Conservation (phyloP, 2,329 filamentous ascomycete species). For the Tolypocladium guangdongense region DNA sequence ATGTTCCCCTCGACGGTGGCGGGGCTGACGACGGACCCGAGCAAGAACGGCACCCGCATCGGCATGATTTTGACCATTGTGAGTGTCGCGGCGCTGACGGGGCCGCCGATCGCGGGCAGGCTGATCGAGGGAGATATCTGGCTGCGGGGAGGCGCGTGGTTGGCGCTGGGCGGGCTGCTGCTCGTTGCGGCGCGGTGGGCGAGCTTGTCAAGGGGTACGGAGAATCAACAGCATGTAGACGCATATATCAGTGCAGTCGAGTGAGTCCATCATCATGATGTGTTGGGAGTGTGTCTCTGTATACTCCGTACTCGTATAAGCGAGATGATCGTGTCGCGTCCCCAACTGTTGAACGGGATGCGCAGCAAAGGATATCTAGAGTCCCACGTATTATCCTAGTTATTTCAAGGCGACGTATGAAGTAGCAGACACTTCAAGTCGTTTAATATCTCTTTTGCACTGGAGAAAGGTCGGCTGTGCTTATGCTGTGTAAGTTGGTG, state of each 20-base stretch:
- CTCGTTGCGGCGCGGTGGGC: constrained; percentile 28
- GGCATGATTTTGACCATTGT: constrained; percentile 50
- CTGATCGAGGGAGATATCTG: constrained; percentile 38
- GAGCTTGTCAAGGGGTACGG: not conserved
- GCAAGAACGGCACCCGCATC: constrained; percentile 43
- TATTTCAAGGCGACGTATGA: no score
- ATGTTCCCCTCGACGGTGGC: constrained; percentile 47
- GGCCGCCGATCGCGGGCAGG: constrained; percentile 42
- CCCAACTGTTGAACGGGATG: no score
- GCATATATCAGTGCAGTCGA: not conserved
- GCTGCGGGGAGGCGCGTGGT: constrained; percentile 36
- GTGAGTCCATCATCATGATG: not conserved
- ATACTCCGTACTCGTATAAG: no score
- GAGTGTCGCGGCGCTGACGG: constrained; percentile 41
- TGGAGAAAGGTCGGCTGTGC: no score
- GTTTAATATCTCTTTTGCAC: no score
- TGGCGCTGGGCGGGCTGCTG: constrained; percentile 32
- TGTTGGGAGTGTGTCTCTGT: no score
- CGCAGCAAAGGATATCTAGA: no score
- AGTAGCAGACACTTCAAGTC: no score
- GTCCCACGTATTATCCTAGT: no score
- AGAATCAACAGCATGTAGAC: not conserved
- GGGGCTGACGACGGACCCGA: constrained; percentile 38
- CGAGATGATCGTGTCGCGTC: no score
- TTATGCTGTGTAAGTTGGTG: no score